Evolutionary conservation across 805 yeast genomes (phyloP).

Genomic region (Dipodascopsis uninucleata): DNA sequence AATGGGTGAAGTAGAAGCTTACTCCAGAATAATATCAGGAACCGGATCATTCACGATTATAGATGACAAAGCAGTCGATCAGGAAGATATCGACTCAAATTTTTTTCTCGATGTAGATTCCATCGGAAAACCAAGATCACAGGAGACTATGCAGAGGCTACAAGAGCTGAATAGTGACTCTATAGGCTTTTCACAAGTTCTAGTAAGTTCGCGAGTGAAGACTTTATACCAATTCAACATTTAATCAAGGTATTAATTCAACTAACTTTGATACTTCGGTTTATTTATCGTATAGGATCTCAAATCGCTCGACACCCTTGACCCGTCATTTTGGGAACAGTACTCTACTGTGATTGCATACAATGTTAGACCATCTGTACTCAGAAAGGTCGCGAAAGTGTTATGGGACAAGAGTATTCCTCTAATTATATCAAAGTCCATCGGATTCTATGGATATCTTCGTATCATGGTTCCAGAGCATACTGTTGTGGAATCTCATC

Average conservation of each 20-base stretch:
- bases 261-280: background rate
- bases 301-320: slow-evolving; percentile 5
- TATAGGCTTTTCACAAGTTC: slow-evolving; percentile 35
- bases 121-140: slow-evolving; percentile 43
- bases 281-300: slow-evolving; percentile 1
- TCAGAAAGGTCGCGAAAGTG: slow-evolving; percentile 36
- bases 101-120: slow-evolving; percentile 55
- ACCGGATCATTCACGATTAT: slow-evolving; percentile 62
- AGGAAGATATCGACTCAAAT: slow-evolving; percentile 51
- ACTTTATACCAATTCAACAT: slow-evolving; percentile 5
- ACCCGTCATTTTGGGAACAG: slow-evolving; percentile 43
- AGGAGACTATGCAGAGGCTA: slow-evolving; percentile 42
- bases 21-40: slow-evolving; percentile 39
- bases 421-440: slow-evolving; percentile 46
- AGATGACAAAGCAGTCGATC: slow-evolving; percentile 44
- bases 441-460: slow-evolving; percentile 66
- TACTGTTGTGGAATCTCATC: slow-evolving; percentile 68
- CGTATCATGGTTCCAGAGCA: slow-evolving; percentile 53
- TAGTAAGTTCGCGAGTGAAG: too few relatives aligned
- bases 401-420: slow-evolving; percentile 52
- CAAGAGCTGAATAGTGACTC: slow-evolving; percentile 62
- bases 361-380: slow-evolving; percentile 32
- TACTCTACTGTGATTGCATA: slow-evolving; percentile 51
- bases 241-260: background rate
- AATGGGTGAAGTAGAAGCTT: background rate